Evolutionary conservation across 306 rosid genomes (phyloP).

Genomic region (Casuarina cunninghamiana): DNA sequence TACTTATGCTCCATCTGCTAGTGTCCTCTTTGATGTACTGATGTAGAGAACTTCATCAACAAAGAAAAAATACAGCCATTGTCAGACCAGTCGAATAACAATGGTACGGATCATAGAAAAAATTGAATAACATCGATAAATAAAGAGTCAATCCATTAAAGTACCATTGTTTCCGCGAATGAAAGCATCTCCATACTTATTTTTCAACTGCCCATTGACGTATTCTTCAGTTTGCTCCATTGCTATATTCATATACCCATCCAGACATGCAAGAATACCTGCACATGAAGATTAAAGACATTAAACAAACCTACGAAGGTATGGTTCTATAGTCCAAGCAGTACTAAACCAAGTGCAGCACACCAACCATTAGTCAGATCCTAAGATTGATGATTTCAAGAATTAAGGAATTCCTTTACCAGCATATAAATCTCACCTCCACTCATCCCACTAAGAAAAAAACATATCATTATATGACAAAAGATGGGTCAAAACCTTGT

Average conservation of each 20-base stretch:
- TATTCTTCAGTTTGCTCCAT: slow-evolving; percentile 99
- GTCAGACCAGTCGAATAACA: slow-evolving; percentile 3
- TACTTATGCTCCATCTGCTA: slow-evolving; percentile 75
- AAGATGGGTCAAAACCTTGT: neutral
- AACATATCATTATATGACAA: neutral
- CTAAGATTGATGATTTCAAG: neutral
- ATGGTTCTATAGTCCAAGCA: neutral
- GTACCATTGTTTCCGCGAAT: slow-evolving; percentile 92
- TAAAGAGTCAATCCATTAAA: neutral
- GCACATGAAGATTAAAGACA: slow-evolving; percentile 25
- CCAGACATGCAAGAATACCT: slow-evolving; percentile 96
- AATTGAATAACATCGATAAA: neutral
- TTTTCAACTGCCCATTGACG: slow-evolving; percentile 88
- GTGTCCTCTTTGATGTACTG: slow-evolving; percentile 87
- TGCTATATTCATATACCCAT: slow-evolving; percentile 98
- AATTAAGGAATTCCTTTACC: neutral
- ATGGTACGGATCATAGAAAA: neutral
- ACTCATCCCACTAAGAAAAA: neutral
- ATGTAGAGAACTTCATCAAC: slow-evolving; percentile 81
- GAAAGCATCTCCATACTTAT: slow-evolving; percentile 95
- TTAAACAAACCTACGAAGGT: neutral
- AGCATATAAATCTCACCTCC: neutral
- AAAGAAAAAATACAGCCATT: slow-evolving; percentile 12
- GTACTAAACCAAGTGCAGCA: neutral
- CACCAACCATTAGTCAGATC: neutral